Base-by-base conservation (phyloP, 257 asterid species). In the Verbena officinalis region DNA sequence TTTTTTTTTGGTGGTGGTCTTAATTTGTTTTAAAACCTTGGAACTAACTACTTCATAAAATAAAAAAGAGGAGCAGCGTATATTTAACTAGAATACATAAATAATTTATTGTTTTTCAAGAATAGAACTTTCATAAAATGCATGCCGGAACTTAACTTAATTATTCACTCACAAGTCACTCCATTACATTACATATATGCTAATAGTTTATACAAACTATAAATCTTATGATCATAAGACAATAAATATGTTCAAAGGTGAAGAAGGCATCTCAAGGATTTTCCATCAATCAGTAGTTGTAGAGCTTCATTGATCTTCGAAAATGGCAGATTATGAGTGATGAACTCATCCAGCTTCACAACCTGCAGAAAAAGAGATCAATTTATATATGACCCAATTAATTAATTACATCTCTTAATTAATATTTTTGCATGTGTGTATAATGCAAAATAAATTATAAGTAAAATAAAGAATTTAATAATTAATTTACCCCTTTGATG, bases 301-400 rank as follows among this genome's bases (percentile, higher is more conserved):
- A 93, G 50, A 50, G 92, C 93, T 75, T 93, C 90, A 36, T 84
- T 93, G 19, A 93, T 87, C 72, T 75, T 77, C 38, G 73, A 45
- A 69, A 93, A 90, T 0, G 96, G 96, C 68, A 89, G 54, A 57
- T 86, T 80, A 30, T 93, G 95, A 11, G 96, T 85, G 68, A 93
- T 87, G 64, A 90, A 93, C 68, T 86, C 97, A 23, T 93, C 95
- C 83, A 93, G 64, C 52, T 89, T 93, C 56, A 89, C 95, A 71
- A 9, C 91, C 97, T 89, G 81, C n/a, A n/a, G n/a, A n/a, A n/a
- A 43, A 3, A 12, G 13, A 8, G 0, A 42, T 36, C 40, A 7
- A 30, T 30, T 30, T 0, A 13, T 42, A 11, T 42, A 4, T 15
- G 10, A 44, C n/a, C 15, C 16, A 44, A 3, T 0, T 15, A n/a